A percentile compares a stretch with the other conserved stretches of the same genome.
Evolutionary conservation across 768 basidiomycete genomes (phyloP).

Genomic region (Melanogaster broomeanus): DNA sequence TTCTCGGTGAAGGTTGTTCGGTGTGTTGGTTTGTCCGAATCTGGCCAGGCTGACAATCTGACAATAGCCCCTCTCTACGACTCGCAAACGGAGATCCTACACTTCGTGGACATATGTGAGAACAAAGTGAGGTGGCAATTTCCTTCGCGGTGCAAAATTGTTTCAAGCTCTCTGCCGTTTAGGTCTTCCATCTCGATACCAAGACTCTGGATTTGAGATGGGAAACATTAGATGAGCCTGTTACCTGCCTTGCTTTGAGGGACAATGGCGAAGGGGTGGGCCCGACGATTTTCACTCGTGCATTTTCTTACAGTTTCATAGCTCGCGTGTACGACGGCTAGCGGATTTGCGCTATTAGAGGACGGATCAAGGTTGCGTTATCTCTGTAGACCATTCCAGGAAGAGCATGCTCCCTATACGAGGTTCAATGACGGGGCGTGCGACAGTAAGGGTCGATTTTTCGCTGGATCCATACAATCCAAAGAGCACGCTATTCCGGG

Average conservation of each 20-base stretch:
- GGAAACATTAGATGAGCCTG: slow-evolving; percentile 54
- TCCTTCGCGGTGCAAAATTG: neutral
- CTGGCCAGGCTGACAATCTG: neutral
- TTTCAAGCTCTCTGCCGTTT: slow-evolving; percentile 1
- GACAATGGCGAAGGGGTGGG: slow-evolving; percentile 32
- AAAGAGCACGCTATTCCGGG: slow-evolving; percentile 53
- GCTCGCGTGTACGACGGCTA: slow-evolving; percentile 21
- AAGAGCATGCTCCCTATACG: slow-evolving; percentile 41
- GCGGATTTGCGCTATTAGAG: slow-evolving; percentile 21
- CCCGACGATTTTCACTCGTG: neutral
- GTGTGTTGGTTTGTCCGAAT: slow-evolving; percentile 1
- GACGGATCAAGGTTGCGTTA: slow-evolving; percentile 44
- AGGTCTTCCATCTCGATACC: slow-evolving; percentile 41
- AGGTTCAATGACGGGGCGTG: slow-evolving; percentile 76
- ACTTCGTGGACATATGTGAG: slow-evolving; percentile 65
- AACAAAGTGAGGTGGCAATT: slow-evolving; percentile 12
- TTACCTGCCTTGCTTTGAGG: slow-evolving; percentile 61
- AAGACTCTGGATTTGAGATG: slow-evolving; percentile 38
- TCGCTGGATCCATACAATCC: slow-evolving; percentile 63
- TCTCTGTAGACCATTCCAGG: slow-evolving; percentile 52
- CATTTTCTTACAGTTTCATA: neutral
- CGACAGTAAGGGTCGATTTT: slow-evolving; percentile 62
- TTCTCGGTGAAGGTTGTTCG: slow-evolving; percentile 67
- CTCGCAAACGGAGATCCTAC: slow-evolving; percentile 48
- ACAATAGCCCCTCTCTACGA: slow-evolving; percentile 64